phyloP scores from a whole-genome alignment of 179 eudicot genomes.

The Heliamphora pulchella region DNA sequence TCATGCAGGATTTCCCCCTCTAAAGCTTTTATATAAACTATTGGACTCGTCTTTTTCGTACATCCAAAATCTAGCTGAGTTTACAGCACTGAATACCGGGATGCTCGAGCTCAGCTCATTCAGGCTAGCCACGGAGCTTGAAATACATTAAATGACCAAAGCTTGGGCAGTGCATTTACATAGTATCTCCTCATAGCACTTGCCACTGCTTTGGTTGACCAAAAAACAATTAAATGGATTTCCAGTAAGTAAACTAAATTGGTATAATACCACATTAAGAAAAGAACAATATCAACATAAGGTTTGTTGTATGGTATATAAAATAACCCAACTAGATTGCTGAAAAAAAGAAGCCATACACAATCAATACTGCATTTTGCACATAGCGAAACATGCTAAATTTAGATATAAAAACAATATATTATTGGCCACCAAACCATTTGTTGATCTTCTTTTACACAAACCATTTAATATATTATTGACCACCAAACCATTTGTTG shows the following conservation, averaged over 20 bases:
- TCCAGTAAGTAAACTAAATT: not conserved
- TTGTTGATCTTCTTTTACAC: not conserved
- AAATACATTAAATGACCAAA: conserved; percentile 12
- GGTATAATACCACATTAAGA: not conserved
- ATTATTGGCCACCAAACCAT: not conserved
- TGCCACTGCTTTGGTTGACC: conserved; percentile 17
- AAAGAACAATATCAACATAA: conserved; percentile 4
- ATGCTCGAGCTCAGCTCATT: conserved; percentile 21
- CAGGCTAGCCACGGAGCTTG: conserved; percentile 16
- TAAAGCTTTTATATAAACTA: conserved; percentile 6
- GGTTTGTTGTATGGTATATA: not conserved
- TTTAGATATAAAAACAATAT: not conserved
- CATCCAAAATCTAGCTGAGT: conserved; percentile 12
- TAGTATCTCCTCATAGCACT: not conserved
- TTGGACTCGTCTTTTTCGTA: not conserved
- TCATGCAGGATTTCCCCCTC: conserved; percentile 14
- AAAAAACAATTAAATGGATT: not conserved
- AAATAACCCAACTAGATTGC: not conserved
- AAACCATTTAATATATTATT: not conserved
- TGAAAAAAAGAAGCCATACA: not conserved
- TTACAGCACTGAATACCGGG: conserved; percentile 8
- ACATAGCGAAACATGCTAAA: not conserved
- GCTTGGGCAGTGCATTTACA: conserved; percentile 13
- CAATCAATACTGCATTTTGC: not conserved
- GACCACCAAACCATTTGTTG: not conserved